Conservation (phyloP, 1,284 basidiomycete genomes). For the Leucoagaricus sp. region DNA sequence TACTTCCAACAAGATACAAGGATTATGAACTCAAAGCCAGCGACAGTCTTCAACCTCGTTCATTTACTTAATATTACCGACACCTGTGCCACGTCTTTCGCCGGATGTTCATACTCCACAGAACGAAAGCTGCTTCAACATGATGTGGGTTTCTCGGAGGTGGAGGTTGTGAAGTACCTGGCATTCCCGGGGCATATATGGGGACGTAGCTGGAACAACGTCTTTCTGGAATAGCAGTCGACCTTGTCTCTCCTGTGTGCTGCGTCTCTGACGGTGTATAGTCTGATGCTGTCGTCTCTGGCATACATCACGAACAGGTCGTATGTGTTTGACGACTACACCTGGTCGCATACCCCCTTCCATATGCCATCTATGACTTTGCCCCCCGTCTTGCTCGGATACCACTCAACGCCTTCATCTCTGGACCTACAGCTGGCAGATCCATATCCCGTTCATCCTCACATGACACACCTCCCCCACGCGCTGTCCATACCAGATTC, state of each 20-base stretch:
- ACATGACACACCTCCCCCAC: conserved; percentile 13
- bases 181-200: conserved; percentile 52
- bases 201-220: conserved; percentile 59
- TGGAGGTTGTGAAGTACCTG: conserved; percentile 32
- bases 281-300: conserved; percentile 47
- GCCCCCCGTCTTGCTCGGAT: conserved; percentile 54
- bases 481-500: conserved; percentile 25
- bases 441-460: conserved; percentile 35
- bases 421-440: conserved; percentile 56
- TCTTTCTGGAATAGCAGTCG: conserved; percentile 56
- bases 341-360: conserved; percentile 55
- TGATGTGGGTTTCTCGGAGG: not conserved
- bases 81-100: not conserved
- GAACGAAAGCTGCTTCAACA: conserved; percentile 27
- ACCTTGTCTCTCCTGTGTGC: not conserved
- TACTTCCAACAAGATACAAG: not conserved
- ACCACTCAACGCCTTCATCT: conserved; percentile 62
- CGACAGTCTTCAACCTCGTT: not conserved
- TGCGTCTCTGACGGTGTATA: conserved; percentile 2
- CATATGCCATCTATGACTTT: conserved; percentile 51
- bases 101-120: no score
- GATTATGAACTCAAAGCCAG: not conserved
- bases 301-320: conserved; percentile 47
- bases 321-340: conserved; percentile 68
- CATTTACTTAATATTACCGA: not conserved